These are phyloP conservation scores for Phaseolus lunatus DNA, from an alignment of 306 rosid genomes.

Conservation along the genomic window DNA sequence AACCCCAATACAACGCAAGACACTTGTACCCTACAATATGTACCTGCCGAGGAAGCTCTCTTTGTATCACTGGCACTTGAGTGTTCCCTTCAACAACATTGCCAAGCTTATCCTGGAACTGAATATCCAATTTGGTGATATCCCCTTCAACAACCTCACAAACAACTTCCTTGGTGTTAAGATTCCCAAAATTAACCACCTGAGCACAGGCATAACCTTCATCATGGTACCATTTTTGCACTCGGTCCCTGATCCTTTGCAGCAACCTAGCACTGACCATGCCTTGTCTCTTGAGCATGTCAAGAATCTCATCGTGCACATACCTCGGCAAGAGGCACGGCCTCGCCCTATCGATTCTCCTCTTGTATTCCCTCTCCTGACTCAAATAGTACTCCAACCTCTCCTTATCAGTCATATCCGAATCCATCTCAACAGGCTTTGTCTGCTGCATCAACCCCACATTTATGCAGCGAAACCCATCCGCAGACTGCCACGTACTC, in stretches of 20 bases:
- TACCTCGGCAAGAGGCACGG: conserved; percentile 73
- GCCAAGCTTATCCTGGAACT: conserved; percentile 93
- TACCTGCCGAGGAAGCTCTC: conserved; percentile 94
- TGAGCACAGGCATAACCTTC: conserved; percentile 97
- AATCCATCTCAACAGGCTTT: conserved; percentile 84
- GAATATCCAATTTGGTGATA: conserved; percentile 78
- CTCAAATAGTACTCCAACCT: conserved; percentile 68
- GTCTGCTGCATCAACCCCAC: conserved; percentile 86
- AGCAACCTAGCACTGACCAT: conserved; percentile 86
- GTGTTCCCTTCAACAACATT: conserved; percentile 95
- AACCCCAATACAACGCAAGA: background rate
- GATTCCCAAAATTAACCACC: conserved; percentile 93
- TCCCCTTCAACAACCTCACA: conserved; percentile 99
- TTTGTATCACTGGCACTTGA: conserved; percentile 70
- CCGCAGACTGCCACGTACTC: conserved; percentile 92
- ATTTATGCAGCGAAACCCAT: conserved; percentile 85
- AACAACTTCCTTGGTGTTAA: conserved; percentile 91
- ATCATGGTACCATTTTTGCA: conserved; percentile 96
- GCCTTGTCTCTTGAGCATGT: conserved; percentile 74
- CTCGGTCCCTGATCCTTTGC: conserved; percentile 93
- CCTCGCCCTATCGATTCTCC: conserved; percentile 81
- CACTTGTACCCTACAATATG: background rate
- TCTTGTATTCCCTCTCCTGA: conserved; percentile 89
- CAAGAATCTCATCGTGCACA: conserved; percentile 70
- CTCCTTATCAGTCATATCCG: conserved; percentile 96